Percentiles rank a stretch among this genome's conserved stretches.
Evolutionary conservation across 2,329 filamentous ascomycete genomes (phyloP).

Genomic region (Aspergillus persii): DNA sequence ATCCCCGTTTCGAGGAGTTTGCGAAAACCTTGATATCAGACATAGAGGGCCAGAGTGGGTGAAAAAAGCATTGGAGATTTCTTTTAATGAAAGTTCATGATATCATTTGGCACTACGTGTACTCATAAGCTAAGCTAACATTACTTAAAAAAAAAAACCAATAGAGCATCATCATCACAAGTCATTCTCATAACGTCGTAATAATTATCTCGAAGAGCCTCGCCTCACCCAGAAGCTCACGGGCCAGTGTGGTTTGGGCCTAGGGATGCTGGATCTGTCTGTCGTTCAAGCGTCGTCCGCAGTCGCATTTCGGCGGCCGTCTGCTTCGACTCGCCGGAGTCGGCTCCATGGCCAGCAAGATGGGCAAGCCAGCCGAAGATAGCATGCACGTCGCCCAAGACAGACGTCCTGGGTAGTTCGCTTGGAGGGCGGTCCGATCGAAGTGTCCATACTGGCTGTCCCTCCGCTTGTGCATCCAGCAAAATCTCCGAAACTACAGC

Average conservation of each 20-base stretch:
- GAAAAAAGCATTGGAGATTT: neutral
- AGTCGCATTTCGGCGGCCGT: constrained; percentile 39
- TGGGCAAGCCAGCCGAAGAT: constrained; percentile 36
- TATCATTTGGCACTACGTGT: neutral
- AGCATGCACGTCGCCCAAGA: constrained; percentile 31
- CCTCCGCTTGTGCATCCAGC: constrained; percentile 36
- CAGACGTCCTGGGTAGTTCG: constrained; percentile 7
- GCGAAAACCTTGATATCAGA: constrained; percentile 32
- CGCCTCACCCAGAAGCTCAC: neutral
- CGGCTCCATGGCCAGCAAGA: constrained; percentile 19
- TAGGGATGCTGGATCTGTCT: constrained; percentile 12
- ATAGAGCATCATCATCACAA: neutral
- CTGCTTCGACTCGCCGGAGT: neutral
- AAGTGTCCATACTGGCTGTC: neutral
- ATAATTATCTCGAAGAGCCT: neutral
- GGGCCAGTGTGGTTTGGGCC: neutral
- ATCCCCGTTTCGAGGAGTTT: constrained; percentile 43
- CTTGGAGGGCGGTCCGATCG: neutral
- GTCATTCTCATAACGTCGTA: neutral
- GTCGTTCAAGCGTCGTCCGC: constrained; percentile 35
- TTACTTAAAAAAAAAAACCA: neutral
- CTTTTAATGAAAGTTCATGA: neutral
- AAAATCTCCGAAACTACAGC: constrained; percentile 41
- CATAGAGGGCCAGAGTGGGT: constrained; percentile 23
- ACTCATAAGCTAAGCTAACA: neutral